Evolutionary conservation across 805 yeast genomes (phyloP).

Genomic region (Candida multigemmis): DNA sequence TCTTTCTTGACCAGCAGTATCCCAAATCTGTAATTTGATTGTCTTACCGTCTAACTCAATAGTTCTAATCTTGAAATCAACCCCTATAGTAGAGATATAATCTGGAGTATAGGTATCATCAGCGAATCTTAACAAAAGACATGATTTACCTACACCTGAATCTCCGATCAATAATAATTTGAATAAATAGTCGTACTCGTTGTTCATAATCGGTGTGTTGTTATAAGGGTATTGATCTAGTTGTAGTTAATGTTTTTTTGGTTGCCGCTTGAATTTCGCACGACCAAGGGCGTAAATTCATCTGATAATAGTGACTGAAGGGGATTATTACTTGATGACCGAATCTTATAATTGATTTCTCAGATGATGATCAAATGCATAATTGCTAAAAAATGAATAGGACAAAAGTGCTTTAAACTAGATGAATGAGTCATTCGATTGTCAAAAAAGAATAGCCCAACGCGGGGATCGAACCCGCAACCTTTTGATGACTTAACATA

Average conservation of each 20-base stretch:
- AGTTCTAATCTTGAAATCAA: constrained; percentile 85
- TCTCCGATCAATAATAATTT: constrained; percentile 93
- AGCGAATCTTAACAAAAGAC: constrained; percentile 89
- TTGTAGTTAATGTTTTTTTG: too few relatives aligned
- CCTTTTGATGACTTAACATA: too few relatives aligned
- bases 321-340: too few relatives aligned
- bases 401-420: too few relatives aligned
- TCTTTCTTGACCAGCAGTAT: constrained; percentile 98
- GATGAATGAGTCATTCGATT: too few relatives aligned
- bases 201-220: constrained; percentile 67
- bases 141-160: constrained; percentile 97
- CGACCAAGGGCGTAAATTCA: background rate
- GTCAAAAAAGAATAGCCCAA: too few relatives aligned
- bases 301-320: background rate
- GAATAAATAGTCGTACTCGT: constrained; percentile 96
- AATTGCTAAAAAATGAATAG: too few relatives aligned
- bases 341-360: too few relatives aligned
- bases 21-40: constrained; percentile 97
- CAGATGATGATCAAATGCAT: too few relatives aligned
- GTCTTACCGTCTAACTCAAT: constrained; percentile 95
- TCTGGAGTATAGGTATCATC: constrained; percentile 97
- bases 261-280: constrained; percentile 1
- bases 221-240: too few relatives aligned
- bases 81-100: constrained; percentile 96
- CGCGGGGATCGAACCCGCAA: too few relatives aligned